Evolutionary conservation across 345 rosid species (phyloP).

Genomic region (Syzygium aromaticum): DNA sequence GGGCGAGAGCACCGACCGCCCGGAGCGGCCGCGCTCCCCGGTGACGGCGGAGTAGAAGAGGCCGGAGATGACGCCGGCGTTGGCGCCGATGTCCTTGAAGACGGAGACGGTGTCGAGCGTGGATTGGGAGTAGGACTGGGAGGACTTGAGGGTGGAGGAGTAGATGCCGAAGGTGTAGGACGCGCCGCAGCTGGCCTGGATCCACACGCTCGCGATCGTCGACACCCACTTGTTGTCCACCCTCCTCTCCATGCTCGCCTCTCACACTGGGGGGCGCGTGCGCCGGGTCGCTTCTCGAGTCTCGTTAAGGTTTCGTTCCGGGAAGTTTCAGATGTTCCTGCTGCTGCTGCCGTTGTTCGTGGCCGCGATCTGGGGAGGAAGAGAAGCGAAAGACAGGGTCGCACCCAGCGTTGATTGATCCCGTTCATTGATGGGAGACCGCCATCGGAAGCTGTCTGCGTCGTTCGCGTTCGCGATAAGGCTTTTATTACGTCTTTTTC

Average conservation of each 20-base stretch:
- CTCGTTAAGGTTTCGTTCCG: not conserved
- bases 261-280: not conserved
- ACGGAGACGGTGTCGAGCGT: slow-evolving; percentile 97
- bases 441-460: not conserved
- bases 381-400: not conserved
- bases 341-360: not conserved
- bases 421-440: not conserved
- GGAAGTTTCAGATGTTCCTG: not conserved
- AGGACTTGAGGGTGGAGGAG: slow-evolving; percentile 63
- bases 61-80: slow-evolving; percentile 76
- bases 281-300: not conserved
- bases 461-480: not conserved
- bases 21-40: not conserved
- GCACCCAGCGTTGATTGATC: not conserved
- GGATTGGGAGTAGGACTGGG: slow-evolving; percentile 72
- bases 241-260: not conserved
- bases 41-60: slow-evolving; percentile 55
- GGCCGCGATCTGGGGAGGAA: not conserved
- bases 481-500: not conserved
- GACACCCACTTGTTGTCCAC: slow-evolving; percentile 53
- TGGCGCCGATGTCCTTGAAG: slow-evolving; percentile 92
- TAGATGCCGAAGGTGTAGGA: slow-evolving; percentile 80
- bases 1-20: slow-evolving; percentile 6
- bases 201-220: slow-evolving; percentile 80
- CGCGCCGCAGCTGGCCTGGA: slow-evolving; percentile 61